phyloP scores from a whole-genome alignment of 352 stramenopile genomes.

The Phytophthora sp. region DNA sequence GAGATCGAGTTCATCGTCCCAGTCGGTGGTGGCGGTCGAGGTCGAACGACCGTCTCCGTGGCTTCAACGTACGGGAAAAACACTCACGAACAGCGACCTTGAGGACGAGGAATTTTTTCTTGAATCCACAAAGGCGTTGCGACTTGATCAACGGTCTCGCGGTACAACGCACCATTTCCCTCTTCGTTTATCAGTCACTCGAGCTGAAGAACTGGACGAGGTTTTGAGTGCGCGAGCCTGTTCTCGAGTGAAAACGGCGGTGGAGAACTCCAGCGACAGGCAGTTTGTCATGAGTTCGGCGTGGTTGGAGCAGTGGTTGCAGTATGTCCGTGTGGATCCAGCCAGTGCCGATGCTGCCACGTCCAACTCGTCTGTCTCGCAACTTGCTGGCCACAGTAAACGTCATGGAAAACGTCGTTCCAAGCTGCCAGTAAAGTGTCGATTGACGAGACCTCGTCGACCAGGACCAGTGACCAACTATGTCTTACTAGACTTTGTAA shows the following conservation, averaged over 20 bases:
- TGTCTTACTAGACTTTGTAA: constrained; percentile 67
- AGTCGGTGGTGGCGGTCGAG: constrained; percentile 31
- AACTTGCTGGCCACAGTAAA: constrained; percentile 11
- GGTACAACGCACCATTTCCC: constrained; percentile 35
- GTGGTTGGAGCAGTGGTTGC: constrained; percentile 74
- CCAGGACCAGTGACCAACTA: constrained; percentile 74
- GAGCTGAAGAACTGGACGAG: constrained; percentile 62
- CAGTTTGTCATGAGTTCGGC: constrained; percentile 65
- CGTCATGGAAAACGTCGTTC: background rate
- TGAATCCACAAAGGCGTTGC: constrained; percentile 33
- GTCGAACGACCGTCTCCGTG: constrained; percentile 42
- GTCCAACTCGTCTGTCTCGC: background rate
- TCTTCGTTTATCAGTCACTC: constrained; percentile 35
- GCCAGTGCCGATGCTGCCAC: constrained; percentile 15
- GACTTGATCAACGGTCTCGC: constrained; percentile 23
- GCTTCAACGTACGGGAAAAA: constrained; percentile 33
- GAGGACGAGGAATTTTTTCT: constrained; percentile 40
- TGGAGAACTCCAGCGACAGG: constrained; percentile 14
- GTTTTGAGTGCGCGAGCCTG: constrained; percentile 48
- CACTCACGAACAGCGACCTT: constrained; percentile 28
- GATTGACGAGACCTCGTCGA: constrained; percentile 27
- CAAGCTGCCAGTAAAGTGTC: constrained; percentile 20
- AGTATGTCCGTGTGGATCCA: constrained; percentile 64
- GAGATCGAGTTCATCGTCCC: constrained; percentile 16
- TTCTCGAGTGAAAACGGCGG: constrained; percentile 32